Evolutionary conservation across 805 yeast species (phyloP), one percentile per base, ranked within the genome.

Genomic region (Pichia ethanolica): DNA sequence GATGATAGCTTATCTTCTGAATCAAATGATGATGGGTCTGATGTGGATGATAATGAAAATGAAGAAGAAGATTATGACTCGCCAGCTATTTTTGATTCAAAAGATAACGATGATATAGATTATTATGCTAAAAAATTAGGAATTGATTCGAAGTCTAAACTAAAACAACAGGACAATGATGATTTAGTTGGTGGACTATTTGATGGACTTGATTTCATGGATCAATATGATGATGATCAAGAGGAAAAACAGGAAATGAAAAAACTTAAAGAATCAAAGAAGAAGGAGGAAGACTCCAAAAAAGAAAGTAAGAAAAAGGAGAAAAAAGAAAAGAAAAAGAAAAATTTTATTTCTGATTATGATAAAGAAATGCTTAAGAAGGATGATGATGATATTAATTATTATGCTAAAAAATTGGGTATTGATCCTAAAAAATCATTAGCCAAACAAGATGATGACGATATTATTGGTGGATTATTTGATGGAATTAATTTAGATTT

Each of bases 111-210:
- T 50, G 96, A 90, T 47, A 81, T 87, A 67, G 78, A 75, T 41
- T 89, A 83, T 61, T 91, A 89, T 63, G 91, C 97, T 2, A 85
- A 84, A 54, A 83, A 86, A 59, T 71, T 90, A 10, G 95, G 93
- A 1, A 64, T 87, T 55, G 71, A 72, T 47, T 79, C 81, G 51
- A 77, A 80, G 1, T 74, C 73, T 46, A 73, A 72, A 14, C 69
- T 83, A 43, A 66, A 72, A 35, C 76, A 75, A 52, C 62, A 63
- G 8, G 82, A 74, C 43, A 89, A 81, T 12, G 86, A 83, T 59
- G 96, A 89, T 66, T 77, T 82, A 1, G 71, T 89, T 44, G 96
- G 87, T 41, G 95, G 89, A 9, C 60, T 89, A 14, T 69, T 89
- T 5, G 96, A 88, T 45, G 96, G 90, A 1, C 66, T 80, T 11